A percentile compares a stretch with the other conserved stretches of the same genome.
Conservation (phyloP, 2,329 filamentous ascomycete species). For the Akanthomyces muscarius region DNA sequence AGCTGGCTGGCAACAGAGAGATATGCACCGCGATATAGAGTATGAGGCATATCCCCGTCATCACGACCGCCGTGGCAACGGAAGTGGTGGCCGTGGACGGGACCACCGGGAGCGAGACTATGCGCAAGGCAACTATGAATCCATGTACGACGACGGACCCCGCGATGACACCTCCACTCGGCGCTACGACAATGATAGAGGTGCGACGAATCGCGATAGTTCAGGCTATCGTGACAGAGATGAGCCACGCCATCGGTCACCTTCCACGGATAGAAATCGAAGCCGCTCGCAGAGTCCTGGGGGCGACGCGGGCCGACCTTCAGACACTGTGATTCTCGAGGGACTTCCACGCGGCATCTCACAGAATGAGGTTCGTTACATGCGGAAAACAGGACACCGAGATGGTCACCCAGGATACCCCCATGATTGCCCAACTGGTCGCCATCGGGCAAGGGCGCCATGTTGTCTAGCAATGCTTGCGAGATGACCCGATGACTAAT, state of each 20-base stretch:
- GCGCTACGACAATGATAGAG: slow-evolving; percentile 21
- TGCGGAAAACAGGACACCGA: neutral
- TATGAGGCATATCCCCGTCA: slow-evolving; percentile 22
- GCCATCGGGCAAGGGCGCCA: slow-evolving; percentile 12
- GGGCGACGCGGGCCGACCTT: slow-evolving; percentile 39
- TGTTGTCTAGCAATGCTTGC: slow-evolving; percentile 7
- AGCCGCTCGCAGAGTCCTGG: slow-evolving; percentile 34
- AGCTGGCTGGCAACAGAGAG: slow-evolving; percentile 26
- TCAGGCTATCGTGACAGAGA: slow-evolving; percentile 19
- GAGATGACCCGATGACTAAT: slow-evolving; percentile 16
- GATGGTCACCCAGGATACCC: slow-evolving; percentile 21
- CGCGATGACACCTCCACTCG: slow-evolving; percentile 27
- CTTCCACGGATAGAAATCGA: slow-evolving; percentile 19
- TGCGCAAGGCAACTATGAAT: slow-evolving; percentile 18
- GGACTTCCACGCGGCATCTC: slow-evolving; percentile 47
- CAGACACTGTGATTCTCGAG: slow-evolving; percentile 52
- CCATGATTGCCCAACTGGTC: neutral
- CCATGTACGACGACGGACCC: slow-evolving; percentile 37
- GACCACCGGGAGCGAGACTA: slow-evolving; percentile 20
- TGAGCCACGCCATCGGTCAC: slow-evolving; percentile 13
- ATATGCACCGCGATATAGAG: slow-evolving; percentile 23
- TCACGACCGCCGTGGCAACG: slow-evolving; percentile 16
- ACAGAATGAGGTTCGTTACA: slow-evolving; percentile 47
- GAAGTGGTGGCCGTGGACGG: neutral
- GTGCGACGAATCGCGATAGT: slow-evolving; percentile 15